Conservation (phyloP, 2,329 filamentous ascomycete genomes). For the Cytospora leucostoma region DNA sequence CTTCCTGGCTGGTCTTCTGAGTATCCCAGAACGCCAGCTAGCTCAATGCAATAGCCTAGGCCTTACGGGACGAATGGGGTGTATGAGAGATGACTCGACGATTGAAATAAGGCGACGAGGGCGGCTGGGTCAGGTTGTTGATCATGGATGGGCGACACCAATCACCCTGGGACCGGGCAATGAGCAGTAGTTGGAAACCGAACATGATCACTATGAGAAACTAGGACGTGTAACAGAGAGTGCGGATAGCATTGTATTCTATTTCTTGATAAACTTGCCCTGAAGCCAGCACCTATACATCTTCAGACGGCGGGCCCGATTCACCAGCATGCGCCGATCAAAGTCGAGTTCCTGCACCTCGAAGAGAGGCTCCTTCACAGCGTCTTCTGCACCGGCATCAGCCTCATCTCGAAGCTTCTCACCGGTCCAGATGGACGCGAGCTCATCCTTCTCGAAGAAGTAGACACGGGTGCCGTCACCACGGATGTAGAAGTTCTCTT, state of each 20-base stretch:
- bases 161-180: no score
- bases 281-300: slow-evolving; percentile 99
- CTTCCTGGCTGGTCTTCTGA: no score
- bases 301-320: slow-evolving; percentile 85
- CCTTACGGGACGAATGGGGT: no score
- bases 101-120: no score
- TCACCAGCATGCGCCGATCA: slow-evolving; percentile 88
- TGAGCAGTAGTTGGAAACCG: no score
- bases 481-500: slow-evolving; percentile 95
- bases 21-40: no score
- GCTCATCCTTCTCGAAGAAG: slow-evolving; percentile 89
- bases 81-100: no score
- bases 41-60: no score
- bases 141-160: no score
- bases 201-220: not conserved
- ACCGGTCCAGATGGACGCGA: slow-evolving; percentile 75
- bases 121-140: no score
- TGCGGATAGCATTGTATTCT: slow-evolving; percentile 31
- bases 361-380: slow-evolving; percentile 50
- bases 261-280: slow-evolving; percentile 74
- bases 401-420: slow-evolving; percentile 34
- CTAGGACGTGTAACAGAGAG: not conserved
- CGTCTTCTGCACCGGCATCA: slow-evolving; percentile 31
- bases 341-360: slow-evolving; percentile 77
- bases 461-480: slow-evolving; percentile 96